These are phyloP conservation scores for Silene latifolia DNA, from an alignment of 148 eudicot genomes.

Conservation along the genomic window DNA sequence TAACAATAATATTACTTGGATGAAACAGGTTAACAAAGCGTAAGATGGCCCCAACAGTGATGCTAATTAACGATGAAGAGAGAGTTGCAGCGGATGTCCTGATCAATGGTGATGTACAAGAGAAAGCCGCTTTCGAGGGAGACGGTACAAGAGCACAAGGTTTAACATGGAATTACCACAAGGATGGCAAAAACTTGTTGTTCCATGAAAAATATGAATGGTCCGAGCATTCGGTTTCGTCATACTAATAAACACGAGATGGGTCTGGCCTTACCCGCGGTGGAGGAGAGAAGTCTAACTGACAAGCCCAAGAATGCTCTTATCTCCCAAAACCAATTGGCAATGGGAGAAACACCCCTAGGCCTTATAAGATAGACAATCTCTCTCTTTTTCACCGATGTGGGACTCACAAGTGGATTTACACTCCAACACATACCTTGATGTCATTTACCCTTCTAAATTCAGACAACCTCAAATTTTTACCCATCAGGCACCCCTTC, in stretches of 20 bases:
- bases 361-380: too few relatives aligned
- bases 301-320: too few relatives aligned
- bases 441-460: background rate
- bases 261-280: too few relatives aligned
- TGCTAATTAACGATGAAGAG: background rate
- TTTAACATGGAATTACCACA: background rate
- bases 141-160: background rate
- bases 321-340: too few relatives aligned
- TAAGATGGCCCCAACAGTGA: background rate
- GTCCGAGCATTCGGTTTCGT: background rate
- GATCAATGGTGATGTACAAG: background rate
- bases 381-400: too few relatives aligned
- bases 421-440: too few relatives aligned
- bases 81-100: background rate
- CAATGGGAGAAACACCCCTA: too few relatives aligned
- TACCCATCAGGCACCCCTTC: background rate
- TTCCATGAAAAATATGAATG: background rate
- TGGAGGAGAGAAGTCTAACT: too few relatives aligned
- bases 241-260: too few relatives aligned
- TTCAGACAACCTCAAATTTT: background rate
- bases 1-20: too few relatives aligned
- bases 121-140: background rate
- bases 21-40: too few relatives aligned
- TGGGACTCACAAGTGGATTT: too few relatives aligned
- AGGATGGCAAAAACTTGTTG: conserved; percentile 1